Evolutionary conservation across 768 basidiomycete species (phyloP).

Genomic region (Dentipellis sp.): DNA sequence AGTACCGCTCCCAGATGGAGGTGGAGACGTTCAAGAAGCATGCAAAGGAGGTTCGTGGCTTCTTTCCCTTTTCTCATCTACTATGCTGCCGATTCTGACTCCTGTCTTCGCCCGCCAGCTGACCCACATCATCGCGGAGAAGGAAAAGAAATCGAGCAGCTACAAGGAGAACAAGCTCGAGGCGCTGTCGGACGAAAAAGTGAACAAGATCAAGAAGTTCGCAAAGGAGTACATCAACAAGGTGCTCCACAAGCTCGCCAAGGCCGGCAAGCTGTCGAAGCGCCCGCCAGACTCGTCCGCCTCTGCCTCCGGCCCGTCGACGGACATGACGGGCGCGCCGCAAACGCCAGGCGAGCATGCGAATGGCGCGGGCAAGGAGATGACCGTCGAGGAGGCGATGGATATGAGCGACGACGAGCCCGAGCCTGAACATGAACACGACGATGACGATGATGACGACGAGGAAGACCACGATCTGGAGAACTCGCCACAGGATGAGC

Average conservation of each 20-base stretch:
- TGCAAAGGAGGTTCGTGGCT: constrained; percentile 74
- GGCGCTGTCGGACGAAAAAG: constrained; percentile 77
- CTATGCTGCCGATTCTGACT: not conserved
- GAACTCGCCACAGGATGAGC: constrained; percentile 5
- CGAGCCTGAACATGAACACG: constrained; percentile 2
- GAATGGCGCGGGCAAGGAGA: constrained; percentile 9
- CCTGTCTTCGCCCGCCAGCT: constrained; percentile 37
- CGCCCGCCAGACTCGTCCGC: constrained; percentile 10
- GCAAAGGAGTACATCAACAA: constrained; percentile 86
- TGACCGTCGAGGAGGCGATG: constrained; percentile 20
- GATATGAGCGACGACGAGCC: constrained; percentile 16
- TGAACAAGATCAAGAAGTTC: constrained; percentile 85
- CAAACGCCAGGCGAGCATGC: no score
- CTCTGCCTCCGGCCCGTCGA: constrained; percentile 1
- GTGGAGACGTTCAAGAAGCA: constrained; percentile 88
- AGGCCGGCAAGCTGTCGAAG: constrained; percentile 20
- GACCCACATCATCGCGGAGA: constrained; percentile 79
- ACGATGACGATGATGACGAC: constrained; percentile 1
- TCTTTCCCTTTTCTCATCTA: not conserved
- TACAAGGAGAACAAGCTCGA: constrained; percentile 68
- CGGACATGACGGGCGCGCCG: constrained; percentile 14
- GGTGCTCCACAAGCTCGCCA: constrained; percentile 60
- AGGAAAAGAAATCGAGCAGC: constrained; percentile 86
- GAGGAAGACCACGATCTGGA: constrained; percentile 13
- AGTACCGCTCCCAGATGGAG: constrained; percentile 67